These are phyloP conservation scores for Erysimum cheiranthoides DNA, from an alignment of 345 rosid species.

Conservation along the genomic window DNA sequence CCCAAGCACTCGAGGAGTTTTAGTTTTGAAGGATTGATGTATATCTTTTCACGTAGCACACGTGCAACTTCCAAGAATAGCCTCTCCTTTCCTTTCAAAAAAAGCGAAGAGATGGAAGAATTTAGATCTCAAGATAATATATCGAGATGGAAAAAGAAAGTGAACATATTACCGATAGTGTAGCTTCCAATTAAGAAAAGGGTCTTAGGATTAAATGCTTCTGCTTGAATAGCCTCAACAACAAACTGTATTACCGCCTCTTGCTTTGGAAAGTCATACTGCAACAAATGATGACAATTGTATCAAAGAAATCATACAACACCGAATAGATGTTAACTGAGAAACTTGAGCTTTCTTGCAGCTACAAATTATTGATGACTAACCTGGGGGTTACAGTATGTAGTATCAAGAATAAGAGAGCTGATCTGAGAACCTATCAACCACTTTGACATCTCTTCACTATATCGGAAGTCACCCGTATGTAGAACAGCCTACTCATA, in stretches of 20 bases:
- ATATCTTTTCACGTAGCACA: conserved; percentile 68
- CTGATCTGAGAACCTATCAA: conserved; percentile 54
- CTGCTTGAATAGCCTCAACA: conserved; percentile 95
- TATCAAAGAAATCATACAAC: neutral
- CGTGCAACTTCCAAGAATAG: conserved; percentile 94
- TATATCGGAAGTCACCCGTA: conserved; percentile 91
- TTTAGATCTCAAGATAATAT: conserved; percentile 9
- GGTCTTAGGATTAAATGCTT: conserved; percentile 84
- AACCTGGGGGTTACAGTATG: conserved; percentile 94
- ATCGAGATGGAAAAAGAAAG: conserved; percentile 10
- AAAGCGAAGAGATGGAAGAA: conserved; percentile 17
- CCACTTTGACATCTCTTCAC: conserved; percentile 61
- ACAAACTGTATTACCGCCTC: conserved; percentile 94
- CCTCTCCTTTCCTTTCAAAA: conserved; percentile 79
- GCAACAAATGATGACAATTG: conserved; percentile 40
- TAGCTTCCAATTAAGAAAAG: conserved; percentile 94
- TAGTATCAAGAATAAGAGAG: conserved; percentile 96
- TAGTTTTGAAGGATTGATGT: conserved; percentile 71
- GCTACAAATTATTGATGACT: conserved; percentile 17
- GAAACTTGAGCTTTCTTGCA: neutral
- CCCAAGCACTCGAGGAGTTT: conserved; percentile 78
- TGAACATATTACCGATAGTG: conserved; percentile 70
- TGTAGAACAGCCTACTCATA: conserved; percentile 74
- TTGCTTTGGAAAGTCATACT: conserved; percentile 98
- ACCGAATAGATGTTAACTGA: neutral